Percentiles rank a stretch among this genome's conserved stretches.
Evolutionary conservation across 2,329 filamentous ascomycete genomes (phyloP).

Genomic region (Epichloe sibirici): DNA sequence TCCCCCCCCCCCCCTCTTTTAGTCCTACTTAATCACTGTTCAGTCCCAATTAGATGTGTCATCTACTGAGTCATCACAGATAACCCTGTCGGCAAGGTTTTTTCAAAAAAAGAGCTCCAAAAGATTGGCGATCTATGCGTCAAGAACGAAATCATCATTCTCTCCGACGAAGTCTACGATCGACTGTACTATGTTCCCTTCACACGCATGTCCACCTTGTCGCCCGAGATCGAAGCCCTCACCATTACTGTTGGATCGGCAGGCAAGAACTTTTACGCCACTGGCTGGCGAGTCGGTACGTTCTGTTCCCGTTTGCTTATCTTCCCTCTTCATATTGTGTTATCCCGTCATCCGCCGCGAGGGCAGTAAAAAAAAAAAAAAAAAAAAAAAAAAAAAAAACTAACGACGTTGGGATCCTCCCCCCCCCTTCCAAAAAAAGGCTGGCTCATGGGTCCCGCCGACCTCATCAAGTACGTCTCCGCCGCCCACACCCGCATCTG

Average conservation of each 20-base stretch:
- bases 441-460: constrained; percentile 81
- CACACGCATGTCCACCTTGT: constrained; percentile 81
- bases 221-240: constrained; percentile 74
- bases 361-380: neutral
- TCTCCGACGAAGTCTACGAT: constrained; percentile 91
- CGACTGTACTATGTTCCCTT: constrained; percentile 91
- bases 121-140: constrained; percentile 81
- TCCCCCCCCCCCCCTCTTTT: too few species aligned
- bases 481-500: constrained; percentile 94
- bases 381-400: neutral
- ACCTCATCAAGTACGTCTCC: constrained; percentile 82
- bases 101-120: constrained; percentile 70
- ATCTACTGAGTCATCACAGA: constrained; percentile 33
- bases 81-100: constrained; percentile 95
- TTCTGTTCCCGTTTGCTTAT: constrained; percentile 1
- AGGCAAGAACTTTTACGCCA: constrained; percentile 97
- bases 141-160: constrained; percentile 85
- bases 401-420: neutral
- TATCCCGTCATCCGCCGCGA: neutral
- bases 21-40: neutral
- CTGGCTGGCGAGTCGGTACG: constrained; percentile 77
- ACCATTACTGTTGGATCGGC: constrained; percentile 92
- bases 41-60: neutral
- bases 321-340: neutral
- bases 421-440: constrained; percentile 29